Evolutionary conservation across 2,329 filamentous ascomycete genomes (phyloP).

Genomic region (Eutypa lata): DNA sequence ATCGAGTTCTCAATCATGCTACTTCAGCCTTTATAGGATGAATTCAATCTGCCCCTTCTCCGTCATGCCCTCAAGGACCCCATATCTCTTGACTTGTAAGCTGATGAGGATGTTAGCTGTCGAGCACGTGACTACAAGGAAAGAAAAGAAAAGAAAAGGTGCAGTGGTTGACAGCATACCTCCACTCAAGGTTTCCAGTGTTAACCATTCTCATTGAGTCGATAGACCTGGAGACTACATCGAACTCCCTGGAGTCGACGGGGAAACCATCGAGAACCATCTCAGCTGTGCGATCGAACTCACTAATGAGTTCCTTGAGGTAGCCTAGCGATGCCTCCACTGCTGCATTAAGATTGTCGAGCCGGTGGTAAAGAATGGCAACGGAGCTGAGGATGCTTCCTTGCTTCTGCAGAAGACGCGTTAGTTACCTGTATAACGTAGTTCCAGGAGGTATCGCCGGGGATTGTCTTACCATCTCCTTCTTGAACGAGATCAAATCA

Average conservation of each 20-base stretch:
- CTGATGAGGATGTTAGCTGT: constrained; percentile 7
- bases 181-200: constrained; percentile 25
- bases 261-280: constrained; percentile 11
- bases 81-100: constrained; percentile 18
- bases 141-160: background rate
- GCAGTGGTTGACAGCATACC: constrained; percentile 10
- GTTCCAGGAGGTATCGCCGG: too few relatives aligned
- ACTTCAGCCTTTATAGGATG: constrained; percentile 10
- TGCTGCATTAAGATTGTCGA: constrained; percentile 19
- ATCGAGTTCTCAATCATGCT: too few relatives aligned
- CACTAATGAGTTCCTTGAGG: constrained; percentile 15
- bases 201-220: constrained; percentile 20
- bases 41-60: constrained; percentile 16
- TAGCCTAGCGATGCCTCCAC: constrained; percentile 23
- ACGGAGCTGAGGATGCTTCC: constrained; percentile 25
- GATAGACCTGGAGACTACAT: constrained; percentile 16
- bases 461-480: constrained; percentile 24
- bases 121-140: background rate
- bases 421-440: background rate
- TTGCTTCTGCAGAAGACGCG: constrained; percentile 12
- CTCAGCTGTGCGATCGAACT: constrained; percentile 19
- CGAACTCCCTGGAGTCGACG: constrained; percentile 6
- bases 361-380: constrained; percentile 23
- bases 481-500: constrained; percentile 24
- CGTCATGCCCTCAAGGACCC: constrained; percentile 12